Evolutionary conservation across 1,284 basidiomycete genomes (phyloP), one percentile per base, ranked within the genome.

Genomic region (Calocybe gambosa): DNA sequence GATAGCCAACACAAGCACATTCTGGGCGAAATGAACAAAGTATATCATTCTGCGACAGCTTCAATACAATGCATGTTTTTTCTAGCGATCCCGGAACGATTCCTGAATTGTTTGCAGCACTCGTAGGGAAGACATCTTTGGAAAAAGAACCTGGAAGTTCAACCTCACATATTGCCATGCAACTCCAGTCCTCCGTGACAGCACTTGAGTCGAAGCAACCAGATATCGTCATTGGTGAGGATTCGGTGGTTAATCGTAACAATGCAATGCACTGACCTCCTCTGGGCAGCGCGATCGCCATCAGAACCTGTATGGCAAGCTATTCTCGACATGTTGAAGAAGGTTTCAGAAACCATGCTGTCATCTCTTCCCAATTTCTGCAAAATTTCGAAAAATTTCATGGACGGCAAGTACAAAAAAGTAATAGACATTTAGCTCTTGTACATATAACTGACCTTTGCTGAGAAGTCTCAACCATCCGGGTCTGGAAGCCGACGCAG

Each of bases 1-100:
- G 95, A 98, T 58, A 83, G 85, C 46, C 94, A 98, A 55, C 93
- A 98, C 62, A 78, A 81, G 39, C 80, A 91, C 58, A 89, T 97
- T 42, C 70, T 93, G 52, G 77, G 83, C 25, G 78, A 84, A 50
- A 88, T 98, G 78, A 81, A 78, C 51, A 73, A 75, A 20, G 73
- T 82, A 0, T 88, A 85, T 62, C 73, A 75, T 33, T 68, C 73
- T 39, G 72, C 79, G 9, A 62, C 74, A 15, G 67, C 72, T n/a
- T 60, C 66, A 13, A 71, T 91, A 47, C 67, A 78, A 65, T 68
- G 89, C 87, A 54, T 37, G 75, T 18, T 33, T 47, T 34, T 39
- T 13, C 2, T 10, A 29, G 23, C 50, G 36, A 39, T 48, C 29
- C 49, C 50, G 12, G 43, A 16, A 44, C 38, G 18, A 23, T 29